Conservation (phyloP, 768 basidiomycete species). For the Psilocybe subaeruginosa region DNA sequence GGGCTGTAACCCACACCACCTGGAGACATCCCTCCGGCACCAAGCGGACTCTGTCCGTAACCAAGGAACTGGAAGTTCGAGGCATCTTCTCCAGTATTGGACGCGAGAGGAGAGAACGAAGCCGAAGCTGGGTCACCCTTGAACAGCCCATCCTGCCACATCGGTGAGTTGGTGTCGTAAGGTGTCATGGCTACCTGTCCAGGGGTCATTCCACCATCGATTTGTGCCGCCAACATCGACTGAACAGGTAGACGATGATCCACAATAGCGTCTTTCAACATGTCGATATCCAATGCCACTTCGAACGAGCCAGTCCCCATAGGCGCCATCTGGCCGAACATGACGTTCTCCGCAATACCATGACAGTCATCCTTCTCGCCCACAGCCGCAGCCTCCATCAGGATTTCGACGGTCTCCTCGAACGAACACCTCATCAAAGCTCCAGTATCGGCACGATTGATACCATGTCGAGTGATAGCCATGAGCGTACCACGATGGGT, state of each 20-base stretch:
- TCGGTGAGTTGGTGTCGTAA: conserved; percentile 90
- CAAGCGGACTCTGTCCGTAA: conserved; percentile 85
- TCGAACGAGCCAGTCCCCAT: conserved; percentile 99
- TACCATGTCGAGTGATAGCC: conserved; percentile 99
- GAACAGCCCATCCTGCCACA: conserved; percentile 77
- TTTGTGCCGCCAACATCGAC: conserved; percentile 74
- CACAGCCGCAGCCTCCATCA: conserved; percentile 98
- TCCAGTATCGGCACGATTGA: conserved; percentile 98
- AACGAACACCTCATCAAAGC: conserved; percentile 99
- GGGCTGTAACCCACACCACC: conserved; percentile 88
- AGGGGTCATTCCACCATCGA: conserved; percentile 89
- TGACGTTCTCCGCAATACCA: conserved; percentile 98
- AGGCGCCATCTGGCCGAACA: conserved; percentile 99
- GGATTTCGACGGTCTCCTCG: conserved; percentile 98
- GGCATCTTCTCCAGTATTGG: conserved; percentile 83
- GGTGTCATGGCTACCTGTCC: conserved; percentile 95
- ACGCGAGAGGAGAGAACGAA: conserved; percentile 93
- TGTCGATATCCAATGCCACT: conserved; percentile 93
- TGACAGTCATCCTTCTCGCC: conserved; percentile 99
- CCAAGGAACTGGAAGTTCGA: conserved; percentile 72
- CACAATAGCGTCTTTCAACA: conserved; percentile 98
- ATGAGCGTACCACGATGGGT: conserved; percentile 93
- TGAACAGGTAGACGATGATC: conserved; percentile 93
- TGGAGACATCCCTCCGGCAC: conserved; percentile 88
- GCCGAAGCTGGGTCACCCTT: conserved; percentile 85